phyloP scores from a whole-genome alignment of 2,329 filamentous ascomycete species.

The Fusarium annulatum region DNA sequence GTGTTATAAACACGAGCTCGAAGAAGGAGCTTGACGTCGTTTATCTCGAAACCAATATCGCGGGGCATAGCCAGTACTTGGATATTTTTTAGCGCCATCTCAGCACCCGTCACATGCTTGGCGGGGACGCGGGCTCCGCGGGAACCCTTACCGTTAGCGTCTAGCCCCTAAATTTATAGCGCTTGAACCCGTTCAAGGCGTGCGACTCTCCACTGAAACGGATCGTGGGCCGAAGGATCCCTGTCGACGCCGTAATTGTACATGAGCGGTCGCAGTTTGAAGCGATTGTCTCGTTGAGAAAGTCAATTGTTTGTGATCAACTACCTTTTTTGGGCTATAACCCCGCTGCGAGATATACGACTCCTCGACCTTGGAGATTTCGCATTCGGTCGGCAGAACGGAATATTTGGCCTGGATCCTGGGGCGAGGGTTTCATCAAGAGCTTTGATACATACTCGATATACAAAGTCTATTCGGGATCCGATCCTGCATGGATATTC shows the following conservation, averaged over 20 bases:
- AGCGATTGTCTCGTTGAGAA: not conserved
- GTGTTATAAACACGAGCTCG: constrained; percentile 21
- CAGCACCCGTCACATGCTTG: constrained; percentile 42
- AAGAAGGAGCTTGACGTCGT: constrained; percentile 38
- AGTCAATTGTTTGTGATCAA: not conserved
- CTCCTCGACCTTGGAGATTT: not conserved
- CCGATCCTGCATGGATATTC: not conserved
- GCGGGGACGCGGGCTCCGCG: constrained; percentile 23
- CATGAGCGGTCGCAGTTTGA: constrained; percentile 18
- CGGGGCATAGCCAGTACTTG: constrained; percentile 49
- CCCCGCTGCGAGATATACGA: constrained; percentile 6
- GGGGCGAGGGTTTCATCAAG: constrained; percentile 17
- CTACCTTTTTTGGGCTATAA: constrained; percentile 12
- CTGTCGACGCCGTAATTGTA: constrained; percentile 37
- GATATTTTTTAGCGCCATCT: constrained; percentile 46
- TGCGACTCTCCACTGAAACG: constrained; percentile 23
- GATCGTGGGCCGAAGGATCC: constrained; percentile 29
- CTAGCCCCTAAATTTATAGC: constrained; percentile 29
- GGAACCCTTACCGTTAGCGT: not conserved
- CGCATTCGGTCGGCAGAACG: constrained; percentile 1
- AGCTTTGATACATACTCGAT: not conserved
- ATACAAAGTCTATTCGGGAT: not conserved
- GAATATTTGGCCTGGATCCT: not conserved
- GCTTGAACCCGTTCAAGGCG: constrained; percentile 6
- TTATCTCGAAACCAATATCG: constrained; percentile 19